Base-by-base conservation (phyloP, 257 asterid species). In the Solanum gracilifrons region DNA sequence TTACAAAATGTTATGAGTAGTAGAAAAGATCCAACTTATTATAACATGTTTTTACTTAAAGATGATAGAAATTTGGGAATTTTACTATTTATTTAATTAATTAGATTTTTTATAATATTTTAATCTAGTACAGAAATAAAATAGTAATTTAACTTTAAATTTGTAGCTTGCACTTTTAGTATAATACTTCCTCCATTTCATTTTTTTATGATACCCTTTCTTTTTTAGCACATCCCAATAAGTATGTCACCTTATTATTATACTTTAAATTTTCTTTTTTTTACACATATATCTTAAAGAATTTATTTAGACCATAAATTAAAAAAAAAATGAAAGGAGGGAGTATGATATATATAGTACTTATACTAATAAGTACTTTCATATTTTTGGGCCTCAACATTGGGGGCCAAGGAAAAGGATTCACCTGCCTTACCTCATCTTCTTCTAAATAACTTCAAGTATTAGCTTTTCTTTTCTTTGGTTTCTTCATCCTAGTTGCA, bases 121-220 rank as follows among this genome's bases (percentile, higher is more conserved):
- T 55, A 18, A 18, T 55, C 6, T 55, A 55, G 4, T 55, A 16
- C 0, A 51, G 6, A 2, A 51, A 51, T 51, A 18, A 16, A 51
- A 51, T 16, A 0, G 0, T 51, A 51, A 51, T 51, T 51, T 18
- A 51, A 51, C 62, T 51, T 6, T 51, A 51, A 0, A 51, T 51
- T 18, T 51, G 10, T 51, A 51, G n/a, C 62, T 51, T 51, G 0
- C 23, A 16, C 62, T 51, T 51, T 18, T 51, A 1, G n/a, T 6
- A 55, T 55, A 55, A 0, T 55, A 0, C 64, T 18, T 18, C 64
- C n/a, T 55, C 64, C 64, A 0, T 55, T 55, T 55, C 64, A 55
- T 55, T 16, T 55, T 46, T 48, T 18, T 18, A 55, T 10, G 2
- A 16, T 10, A 55, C 64, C 62, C 10, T 55, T 18, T 18, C 64